Base-by-base conservation (phyloP, 2,329 filamentous ascomycete species). In the Fusarium mundagurra region DNA sequence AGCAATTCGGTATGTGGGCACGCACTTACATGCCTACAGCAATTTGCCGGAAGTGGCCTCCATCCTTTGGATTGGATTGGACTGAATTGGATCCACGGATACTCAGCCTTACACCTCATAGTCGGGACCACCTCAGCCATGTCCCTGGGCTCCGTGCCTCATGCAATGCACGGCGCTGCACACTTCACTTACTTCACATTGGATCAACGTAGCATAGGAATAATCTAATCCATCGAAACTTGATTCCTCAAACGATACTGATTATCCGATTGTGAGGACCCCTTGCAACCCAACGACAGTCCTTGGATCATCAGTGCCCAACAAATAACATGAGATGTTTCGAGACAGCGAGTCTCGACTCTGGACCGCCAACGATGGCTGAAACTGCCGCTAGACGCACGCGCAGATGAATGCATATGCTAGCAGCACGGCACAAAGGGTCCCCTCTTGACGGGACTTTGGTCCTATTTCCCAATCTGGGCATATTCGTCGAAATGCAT, bases 21-120 rank as follows among this genome's bases (percentile, higher is more conserved):
- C n/a, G 29, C 24, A 43, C 27, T 43, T 48, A 51, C 50, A 63
- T 66, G 31, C 31, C 48, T 53, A 66, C 57, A 62, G 39, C 33
- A 65, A 65, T 65, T 61, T 65, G 59, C 60, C 64, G 41, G 63
- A 48, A 53, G 55, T 45, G 53, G 51, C 61, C 38, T 38, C 38
- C 57, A 43, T 62, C 50, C 39, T 34, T 50, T 13, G 29, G 29
- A 50, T 50, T 48, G 45, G 47, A n/a, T 24, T 20, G 47, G 29
- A 48, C 17, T 48, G 45, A 8, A 12, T 24, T 20, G 36, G 17
- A 22, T 36, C 36, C 11, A 41, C 44, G 39, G n/a, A 41, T n/a
- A 39, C 54, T 72, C 69, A 72, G 69, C 61, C 61, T 77, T 76
- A 77, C 31, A 70, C 75, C 75, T 76, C 69, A 74, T 66, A 69